Percentiles rank a stretch among this genome's conserved stretches.
Conservation (phyloP, 306 rosid genomes). For the Leucaena leucocephala region DNA sequence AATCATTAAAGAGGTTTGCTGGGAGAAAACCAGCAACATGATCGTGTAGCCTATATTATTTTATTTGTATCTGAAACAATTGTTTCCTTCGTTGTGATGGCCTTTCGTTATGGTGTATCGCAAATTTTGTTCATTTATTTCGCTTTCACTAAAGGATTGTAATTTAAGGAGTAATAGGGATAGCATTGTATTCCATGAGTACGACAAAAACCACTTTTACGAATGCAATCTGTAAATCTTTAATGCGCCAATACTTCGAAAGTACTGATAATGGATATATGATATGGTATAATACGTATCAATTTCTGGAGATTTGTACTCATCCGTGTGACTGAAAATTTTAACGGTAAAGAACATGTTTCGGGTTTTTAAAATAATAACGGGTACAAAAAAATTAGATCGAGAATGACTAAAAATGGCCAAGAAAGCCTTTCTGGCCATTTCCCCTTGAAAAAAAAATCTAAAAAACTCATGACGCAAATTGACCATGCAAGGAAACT, state of each 20-base stretch:
- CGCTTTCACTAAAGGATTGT: not conserved
- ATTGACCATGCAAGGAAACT: not conserved
- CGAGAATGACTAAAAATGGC: not conserved
- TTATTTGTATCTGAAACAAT: conserved; percentile 25
- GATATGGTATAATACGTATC: not conserved
- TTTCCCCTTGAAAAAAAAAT: not conserved
- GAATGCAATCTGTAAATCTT: too few relatives aligned
- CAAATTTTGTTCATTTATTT: not conserved
- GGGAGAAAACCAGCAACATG: conserved; percentile 55
- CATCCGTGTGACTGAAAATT: not conserved
- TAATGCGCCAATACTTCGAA: too few relatives aligned
- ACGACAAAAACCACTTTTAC: too few relatives aligned
- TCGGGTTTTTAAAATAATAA: not conserved
- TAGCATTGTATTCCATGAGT: too few relatives aligned
- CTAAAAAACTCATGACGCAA: not conserved
- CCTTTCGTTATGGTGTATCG: not conserved
- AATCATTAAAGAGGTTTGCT: conserved; percentile 77
- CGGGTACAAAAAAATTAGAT: not conserved
- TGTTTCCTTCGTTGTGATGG: not conserved
- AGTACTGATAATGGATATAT: not conserved
- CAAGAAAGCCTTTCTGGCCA: not conserved
- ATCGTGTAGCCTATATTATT: not conserved
- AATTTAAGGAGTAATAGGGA: not conserved
- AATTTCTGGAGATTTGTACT: not conserved
- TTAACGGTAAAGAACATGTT: too few relatives aligned